Base-by-base conservation (phyloP, 1,284 basidiomycete genomes). In the Pseudozyma sp. region DNA sequence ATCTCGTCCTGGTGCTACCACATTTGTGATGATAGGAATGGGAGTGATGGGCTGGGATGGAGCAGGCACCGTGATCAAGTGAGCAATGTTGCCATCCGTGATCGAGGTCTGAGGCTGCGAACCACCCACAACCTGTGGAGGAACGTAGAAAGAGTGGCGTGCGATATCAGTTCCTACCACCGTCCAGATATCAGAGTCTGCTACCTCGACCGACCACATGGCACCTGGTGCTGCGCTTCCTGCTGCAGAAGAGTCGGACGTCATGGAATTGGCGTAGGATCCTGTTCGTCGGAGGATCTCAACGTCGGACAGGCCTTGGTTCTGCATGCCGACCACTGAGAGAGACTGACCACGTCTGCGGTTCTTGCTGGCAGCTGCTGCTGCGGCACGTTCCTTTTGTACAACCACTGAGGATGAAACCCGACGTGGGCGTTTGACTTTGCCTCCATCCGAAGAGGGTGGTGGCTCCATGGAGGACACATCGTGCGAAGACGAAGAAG, bases 181-280 rank as follows among this genome's bases (percentile, higher is more conserved):
- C 14, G 93, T 94, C 94, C 94, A 95, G 42, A 95, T 91, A 83
- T 93, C 93, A 43, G 92, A 93, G 86, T 79, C 71, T 3, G 68
- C 71, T 42, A 75, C 77, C 52, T 79, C 77, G 43, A 77, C 64
- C 18, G 69, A 70, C 77, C 77, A 79, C 65, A 65, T 74, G 12
- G 70, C 65, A 5, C 78, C 76, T 1, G 66, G 63, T 5, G 77
- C 68, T 6, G 55, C 52, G 48, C 67, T 69, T 34, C 74, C 70
- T 9, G 69, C 64, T n/a, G 66, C 71, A 1, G 77, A 79, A 31
- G 79, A 75, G 48, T 79, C 78, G 21, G 74, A 70, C 1, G 69
- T 59, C 62, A 76, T 50, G 34, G 71, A 76, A 36, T 67, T 64
- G 48, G 73, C 59, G 43, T 71, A 79, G 10, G 70, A 72, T 25